Base-by-base conservation (phyloP, 176 grass and related monocot species). In the Urochloa ruziziensis region DNA sequence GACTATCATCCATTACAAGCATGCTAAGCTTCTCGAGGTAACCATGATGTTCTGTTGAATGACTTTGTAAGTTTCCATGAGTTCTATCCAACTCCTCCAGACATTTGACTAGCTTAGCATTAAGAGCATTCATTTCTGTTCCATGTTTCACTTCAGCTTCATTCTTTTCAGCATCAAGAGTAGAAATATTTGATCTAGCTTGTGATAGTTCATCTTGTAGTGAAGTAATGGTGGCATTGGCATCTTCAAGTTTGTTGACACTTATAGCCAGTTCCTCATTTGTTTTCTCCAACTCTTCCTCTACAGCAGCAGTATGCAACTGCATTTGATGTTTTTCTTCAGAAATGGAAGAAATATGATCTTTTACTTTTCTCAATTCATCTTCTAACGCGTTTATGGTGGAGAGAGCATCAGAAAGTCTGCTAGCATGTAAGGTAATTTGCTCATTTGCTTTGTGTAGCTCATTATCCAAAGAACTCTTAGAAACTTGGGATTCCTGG, bases 201-300 rank as follows among this genome's bases (percentile, higher is more conserved):
- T 94, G 83, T 87, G 82, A 85, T 67, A 99, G 83, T 74, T 73
- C 91, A 89, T 88, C 80, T 86, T 98, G 82, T 70, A 98, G 81
- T 80, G 87, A 86, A 67, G 83, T 88, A 78, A 95, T 95, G 40
- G 57, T 83, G 36, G 80, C 68, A 82, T 91, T 89, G 57, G 95
- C 95, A 83, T 88, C 84, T 37, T 90, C 80, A 71, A 97, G 70
- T 85, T 95, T 95, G 74, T 62, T 88, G 73, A 51, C 76, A 88
- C 48, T 74, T 69, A 75, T 67, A 82, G 75, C 86, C 80, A 68
- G 64, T 88, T 99, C 93, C 70, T 90, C 59, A 56, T 90, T 96
- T 83, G 82, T 91, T 88, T 91, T 96, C 85, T 92, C 87, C 75
- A 99, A 90, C 64, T 96, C 93, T 77, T 87, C 84, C 68, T 95